Evolutionary conservation across 441 rosid genomes (phyloP).

Genomic region (Adansonia madagascariensis): DNA sequence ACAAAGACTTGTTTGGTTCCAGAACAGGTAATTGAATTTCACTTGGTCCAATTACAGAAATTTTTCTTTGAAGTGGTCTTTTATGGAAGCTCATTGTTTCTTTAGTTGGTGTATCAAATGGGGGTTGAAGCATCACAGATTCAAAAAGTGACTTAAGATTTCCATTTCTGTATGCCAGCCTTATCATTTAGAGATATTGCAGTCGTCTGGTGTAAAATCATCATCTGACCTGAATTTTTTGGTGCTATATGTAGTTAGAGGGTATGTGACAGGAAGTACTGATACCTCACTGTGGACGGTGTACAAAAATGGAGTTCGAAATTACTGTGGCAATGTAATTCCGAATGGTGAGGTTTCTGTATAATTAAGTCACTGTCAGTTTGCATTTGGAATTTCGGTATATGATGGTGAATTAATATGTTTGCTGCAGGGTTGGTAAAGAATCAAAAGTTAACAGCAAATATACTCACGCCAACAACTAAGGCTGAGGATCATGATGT

Average conservation of each 20-base stretch:
- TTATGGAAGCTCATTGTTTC: neutral
- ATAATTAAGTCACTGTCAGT: neutral
- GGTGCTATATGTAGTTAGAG: slow-evolving; percentile 63
- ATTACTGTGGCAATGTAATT: slow-evolving; percentile 85
- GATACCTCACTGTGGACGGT: slow-evolving; percentile 96
- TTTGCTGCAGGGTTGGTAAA: slow-evolving; percentile 54
- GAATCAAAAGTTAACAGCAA: slow-evolving; percentile 59
- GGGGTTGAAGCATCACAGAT: neutral
- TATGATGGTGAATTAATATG: slow-evolving; percentile 24
- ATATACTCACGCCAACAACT: slow-evolving; percentile 76
- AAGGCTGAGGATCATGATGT: slow-evolving; percentile 74
- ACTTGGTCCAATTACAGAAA: neutral
- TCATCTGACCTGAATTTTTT: slow-evolving; percentile 17
- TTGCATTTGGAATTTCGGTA: neutral
- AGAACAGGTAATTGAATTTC: neutral
- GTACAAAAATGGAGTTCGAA: slow-evolving; percentile 71
- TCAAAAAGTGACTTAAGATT: neutral
- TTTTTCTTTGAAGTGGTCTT: neutral
- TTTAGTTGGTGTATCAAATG: neutral
- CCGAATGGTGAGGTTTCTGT: slow-evolving; percentile 62
- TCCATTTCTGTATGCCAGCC: neutral
- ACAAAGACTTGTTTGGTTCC: neutral
- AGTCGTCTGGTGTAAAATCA: neutral
- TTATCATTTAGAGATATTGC: neutral
- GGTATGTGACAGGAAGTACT: slow-evolving; percentile 93